Evolutionary conservation across 1,139 yeast species (phyloP).

Genomic region (Saccharomyces pastorianus): DNA sequence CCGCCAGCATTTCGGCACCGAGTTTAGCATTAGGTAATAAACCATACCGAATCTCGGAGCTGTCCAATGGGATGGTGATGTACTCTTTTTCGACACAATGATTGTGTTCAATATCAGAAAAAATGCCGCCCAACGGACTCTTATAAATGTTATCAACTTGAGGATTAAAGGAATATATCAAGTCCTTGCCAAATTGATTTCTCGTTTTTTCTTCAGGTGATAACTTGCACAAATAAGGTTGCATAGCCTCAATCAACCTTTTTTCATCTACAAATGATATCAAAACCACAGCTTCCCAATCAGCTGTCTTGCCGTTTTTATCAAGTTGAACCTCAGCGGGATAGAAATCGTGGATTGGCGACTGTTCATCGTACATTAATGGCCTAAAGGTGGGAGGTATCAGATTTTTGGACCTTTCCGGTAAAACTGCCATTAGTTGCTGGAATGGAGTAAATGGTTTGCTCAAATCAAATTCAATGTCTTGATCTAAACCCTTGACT

Average conservation of each 20-base stretch:
- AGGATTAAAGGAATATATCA: slow-evolving; percentile 66
- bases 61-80: slow-evolving; percentile 44
- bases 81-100: slow-evolving; percentile 60
- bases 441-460: slow-evolving; percentile 86
- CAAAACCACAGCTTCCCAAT: slow-evolving; percentile 98
- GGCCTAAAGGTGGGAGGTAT: slow-evolving; percentile 74
- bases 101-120: slow-evolving; percentile 69
- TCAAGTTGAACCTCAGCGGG: slow-evolving; percentile 86
- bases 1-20: slow-evolving; percentile 70
- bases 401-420: slow-evolving; percentile 77
- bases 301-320: slow-evolving; percentile 88
- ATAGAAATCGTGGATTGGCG: slow-evolving; percentile 86
- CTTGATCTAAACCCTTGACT: slow-evolving; percentile 54
- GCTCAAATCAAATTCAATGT: slow-evolving; percentile 59
- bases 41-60: slow-evolving; percentile 45
- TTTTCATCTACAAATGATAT: slow-evolving; percentile 85
- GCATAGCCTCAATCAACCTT: slow-evolving; percentile 63
- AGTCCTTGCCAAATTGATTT: slow-evolving; percentile 64
- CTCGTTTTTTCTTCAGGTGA: slow-evolving; percentile 63
- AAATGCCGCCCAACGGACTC: slow-evolving; percentile 72
- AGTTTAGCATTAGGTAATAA: slow-evolving; percentile 58
- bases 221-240: slow-evolving; percentile 52
- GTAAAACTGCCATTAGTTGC: slow-evolving; percentile 96
- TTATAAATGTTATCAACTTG: slow-evolving; percentile 62
- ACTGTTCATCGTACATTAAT: slow-evolving; percentile 79